phyloP scores from a whole-genome alignment of 2,329 filamentous ascomycete genomes.

The Ophiostoma australiae region DNA sequence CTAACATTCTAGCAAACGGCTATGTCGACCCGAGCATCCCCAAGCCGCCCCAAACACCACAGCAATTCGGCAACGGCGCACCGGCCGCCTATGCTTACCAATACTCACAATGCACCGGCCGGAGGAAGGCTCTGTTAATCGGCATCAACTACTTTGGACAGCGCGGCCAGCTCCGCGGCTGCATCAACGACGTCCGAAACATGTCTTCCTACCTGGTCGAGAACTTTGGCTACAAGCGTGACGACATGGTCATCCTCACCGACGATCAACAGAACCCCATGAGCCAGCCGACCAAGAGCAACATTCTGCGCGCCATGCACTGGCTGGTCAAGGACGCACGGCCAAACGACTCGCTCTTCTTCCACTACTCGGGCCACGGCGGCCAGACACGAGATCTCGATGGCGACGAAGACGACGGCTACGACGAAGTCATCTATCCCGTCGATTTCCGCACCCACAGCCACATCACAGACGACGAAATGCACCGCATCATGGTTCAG shows the following conservation, averaged over 20 bases:
- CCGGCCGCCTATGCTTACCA: slow-evolving; percentile 77
- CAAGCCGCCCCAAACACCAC: slow-evolving; percentile 24
- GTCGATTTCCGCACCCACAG: slow-evolving; percentile 71
- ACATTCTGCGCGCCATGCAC: slow-evolving; percentile 93
- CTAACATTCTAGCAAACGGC: slow-evolving; percentile 20
- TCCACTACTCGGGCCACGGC: slow-evolving; percentile 89
- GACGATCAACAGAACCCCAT: slow-evolving; percentile 97
- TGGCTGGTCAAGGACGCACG: slow-evolving; percentile 93
- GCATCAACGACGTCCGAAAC: slow-evolving; percentile 96
- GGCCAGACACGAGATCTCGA: slow-evolving; percentile 77
- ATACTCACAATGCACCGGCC: slow-evolving; percentile 86
- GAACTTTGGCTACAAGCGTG: slow-evolving; percentile 85
- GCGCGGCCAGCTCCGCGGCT: slow-evolving; percentile 81
- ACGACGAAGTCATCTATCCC: slow-evolving; percentile 79
- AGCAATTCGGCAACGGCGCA: slow-evolving; percentile 60
- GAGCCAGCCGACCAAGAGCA: slow-evolving; percentile 94
- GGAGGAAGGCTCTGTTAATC: slow-evolving; percentile 82
- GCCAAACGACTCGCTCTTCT: slow-evolving; percentile 92
- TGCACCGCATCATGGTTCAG: slow-evolving; percentile 71
- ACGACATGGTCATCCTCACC: slow-evolving; percentile 95
- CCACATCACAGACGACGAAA: slow-evolving; percentile 73
- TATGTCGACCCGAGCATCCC: slow-evolving; percentile 20
- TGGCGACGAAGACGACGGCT: slow-evolving; percentile 75
- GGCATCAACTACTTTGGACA: slow-evolving; percentile 97
- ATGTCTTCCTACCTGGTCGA: slow-evolving; percentile 88